A percentile compares a stretch with the other conserved stretches of the same genome.
Evolutionary conservation across 768 basidiomycete genomes (phyloP).

Genomic region (Suillus spraguei): DNA sequence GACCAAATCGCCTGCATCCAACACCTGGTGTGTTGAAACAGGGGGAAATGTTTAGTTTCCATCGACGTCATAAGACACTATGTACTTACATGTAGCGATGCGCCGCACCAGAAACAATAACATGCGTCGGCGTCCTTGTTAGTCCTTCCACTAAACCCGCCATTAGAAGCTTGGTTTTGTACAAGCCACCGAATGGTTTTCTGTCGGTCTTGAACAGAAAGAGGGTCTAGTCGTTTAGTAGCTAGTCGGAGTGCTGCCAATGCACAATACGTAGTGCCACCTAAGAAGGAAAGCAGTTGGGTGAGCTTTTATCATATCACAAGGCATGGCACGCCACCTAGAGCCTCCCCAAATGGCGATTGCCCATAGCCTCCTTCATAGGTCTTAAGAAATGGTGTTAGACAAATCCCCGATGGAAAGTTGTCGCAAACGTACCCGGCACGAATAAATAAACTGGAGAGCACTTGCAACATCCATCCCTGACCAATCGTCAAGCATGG

Average conservation of each 20-base stretch:
- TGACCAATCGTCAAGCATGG: slow-evolving; percentile 80
- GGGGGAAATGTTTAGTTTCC: neutral
- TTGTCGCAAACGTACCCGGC: slow-evolving; percentile 57
- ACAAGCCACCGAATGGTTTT: slow-evolving; percentile 77
- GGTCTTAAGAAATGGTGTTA: slow-evolving; percentile 40
- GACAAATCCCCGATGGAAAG: neutral
- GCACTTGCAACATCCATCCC: slow-evolving; percentile 66
- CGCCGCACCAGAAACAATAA: slow-evolving; percentile 97
- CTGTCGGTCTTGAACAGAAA: slow-evolving; percentile 42
- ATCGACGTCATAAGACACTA: neutral
- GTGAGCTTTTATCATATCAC: neutral
- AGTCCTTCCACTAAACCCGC: slow-evolving; percentile 89
- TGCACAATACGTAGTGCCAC: slow-evolving; percentile 93
- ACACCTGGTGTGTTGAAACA: slow-evolving; percentile 51
- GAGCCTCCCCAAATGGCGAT: slow-evolving; percentile 77
- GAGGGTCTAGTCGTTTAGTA: slow-evolving; percentile 31
- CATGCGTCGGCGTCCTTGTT: slow-evolving; percentile 90
- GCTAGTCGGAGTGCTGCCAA: slow-evolving; percentile 71
- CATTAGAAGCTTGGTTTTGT: slow-evolving; percentile 61
- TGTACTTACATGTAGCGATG: slow-evolving; percentile 66
- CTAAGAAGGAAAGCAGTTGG: slow-evolving; percentile 38
- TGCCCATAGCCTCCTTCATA: slow-evolving; percentile 95
- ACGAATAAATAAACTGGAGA: slow-evolving; percentile 63
- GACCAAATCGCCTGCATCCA: slow-evolving; percentile 61
- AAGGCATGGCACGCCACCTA: slow-evolving; percentile 47